These are phyloP conservation scores for Tuctoria greenei DNA, from an alignment of 176 grass and related monocot species.

Conservation along the genomic window DNA sequence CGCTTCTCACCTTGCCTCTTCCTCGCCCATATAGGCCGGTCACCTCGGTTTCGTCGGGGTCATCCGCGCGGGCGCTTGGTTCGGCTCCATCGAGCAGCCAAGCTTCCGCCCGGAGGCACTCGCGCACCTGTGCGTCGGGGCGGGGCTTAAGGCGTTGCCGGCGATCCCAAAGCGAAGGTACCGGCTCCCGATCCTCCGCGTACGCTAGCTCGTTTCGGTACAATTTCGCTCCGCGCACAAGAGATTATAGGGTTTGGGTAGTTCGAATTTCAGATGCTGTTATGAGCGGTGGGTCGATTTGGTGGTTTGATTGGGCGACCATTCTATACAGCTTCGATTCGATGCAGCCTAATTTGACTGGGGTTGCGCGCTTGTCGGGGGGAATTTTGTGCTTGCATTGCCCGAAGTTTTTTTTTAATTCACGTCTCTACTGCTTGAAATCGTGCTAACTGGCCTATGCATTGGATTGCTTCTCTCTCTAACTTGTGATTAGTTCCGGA, in stretches of 20 bases:
- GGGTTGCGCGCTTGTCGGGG: neutral
- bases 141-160: neutral
- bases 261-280: neutral
- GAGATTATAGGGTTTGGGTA: neutral
- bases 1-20: neutral
- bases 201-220: neutral
- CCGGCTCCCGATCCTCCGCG: neutral
- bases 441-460: neutral
- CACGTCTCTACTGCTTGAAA: neutral
- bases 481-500: neutral
- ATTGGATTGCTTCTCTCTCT: neutral
- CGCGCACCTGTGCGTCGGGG: no score
- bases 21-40: neutral
- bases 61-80: neutral
- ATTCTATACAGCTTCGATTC: neutral
- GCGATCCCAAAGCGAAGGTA: slow-evolving; percentile 15
- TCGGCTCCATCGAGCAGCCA: neutral
- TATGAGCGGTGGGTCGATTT: neutral
- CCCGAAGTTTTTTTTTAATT: neutral
- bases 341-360: neutral
- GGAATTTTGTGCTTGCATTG: neutral
- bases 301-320: neutral
- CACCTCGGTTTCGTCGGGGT: neutral
- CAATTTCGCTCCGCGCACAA: neutral
- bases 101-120: neutral